phyloP scores from a whole-genome alignment of 2,329 filamentous ascomycete genomes.

The Daldinia sp. region DNA sequence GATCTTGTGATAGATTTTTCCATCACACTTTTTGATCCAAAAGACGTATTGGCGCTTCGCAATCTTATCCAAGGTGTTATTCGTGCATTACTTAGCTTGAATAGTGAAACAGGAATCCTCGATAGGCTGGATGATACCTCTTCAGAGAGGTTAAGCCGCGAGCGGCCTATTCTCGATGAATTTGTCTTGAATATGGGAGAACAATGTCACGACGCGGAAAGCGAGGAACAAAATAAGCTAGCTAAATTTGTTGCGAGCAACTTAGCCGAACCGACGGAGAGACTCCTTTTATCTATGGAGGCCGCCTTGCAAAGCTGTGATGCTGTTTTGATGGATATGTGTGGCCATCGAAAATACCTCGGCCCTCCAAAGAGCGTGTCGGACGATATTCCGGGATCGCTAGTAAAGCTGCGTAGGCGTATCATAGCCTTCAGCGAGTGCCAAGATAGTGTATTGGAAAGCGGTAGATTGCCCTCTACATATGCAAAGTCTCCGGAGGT shows the following conservation, averaged over 20 bases:
- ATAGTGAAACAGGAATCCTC: constrained; percentile 62
- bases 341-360: constrained; percentile 62
- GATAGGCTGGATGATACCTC: constrained; percentile 47
- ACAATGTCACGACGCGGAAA: constrained; percentile 16
- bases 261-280: constrained; percentile 61
- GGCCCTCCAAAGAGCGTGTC: constrained; percentile 59
- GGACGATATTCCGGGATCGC: constrained; percentile 56
- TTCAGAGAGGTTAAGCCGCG: constrained; percentile 10
- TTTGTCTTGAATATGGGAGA: constrained; percentile 54
- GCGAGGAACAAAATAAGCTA: constrained; percentile 46
- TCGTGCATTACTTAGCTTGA: constrained; percentile 64
- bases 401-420: constrained; percentile 57
- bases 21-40: constrained; percentile 64
- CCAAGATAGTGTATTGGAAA: constrained; percentile 61
- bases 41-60: constrained; percentile 63
- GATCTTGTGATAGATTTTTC: constrained; percentile 70
- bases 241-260: constrained; percentile 46
- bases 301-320: constrained; percentile 61
- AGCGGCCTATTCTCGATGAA: constrained; percentile 42
- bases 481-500: constrained; percentile 63
- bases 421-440: constrained; percentile 61
- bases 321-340: constrained; percentile 66
- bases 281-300: constrained; percentile 61
- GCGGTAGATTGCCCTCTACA: constrained; percentile 58
- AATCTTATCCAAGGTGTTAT: constrained; percentile 69